phyloP scores from a whole-genome alignment of 257 asterid genomes.

The Nicotiana noctiflora region DNA sequence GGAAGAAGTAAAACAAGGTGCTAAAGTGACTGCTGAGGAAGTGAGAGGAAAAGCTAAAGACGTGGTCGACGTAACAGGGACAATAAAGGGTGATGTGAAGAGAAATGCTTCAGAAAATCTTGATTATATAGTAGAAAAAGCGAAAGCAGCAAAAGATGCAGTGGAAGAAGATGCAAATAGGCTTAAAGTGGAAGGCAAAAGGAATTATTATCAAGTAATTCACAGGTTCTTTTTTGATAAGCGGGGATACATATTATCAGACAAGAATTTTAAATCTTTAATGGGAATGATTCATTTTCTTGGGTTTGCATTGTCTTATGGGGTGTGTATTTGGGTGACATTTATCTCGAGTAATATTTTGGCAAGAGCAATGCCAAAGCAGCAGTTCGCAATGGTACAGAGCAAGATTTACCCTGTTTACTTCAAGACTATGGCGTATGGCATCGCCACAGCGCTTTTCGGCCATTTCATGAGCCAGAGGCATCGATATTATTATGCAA shows the following conservation, averaged over 20 bases:
- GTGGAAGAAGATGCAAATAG: slow-evolving; percentile 10
- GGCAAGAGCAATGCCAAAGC: slow-evolving; percentile 55
- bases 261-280: slow-evolving; percentile 14
- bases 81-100: slow-evolving; percentile 4
- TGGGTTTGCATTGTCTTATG: slow-evolving; percentile 57
- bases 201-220: slow-evolving; percentile 26
- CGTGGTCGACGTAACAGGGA: slow-evolving; percentile 4
- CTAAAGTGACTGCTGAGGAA: slow-evolving; percentile 1
- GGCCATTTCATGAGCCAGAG: slow-evolving; percentile 44
- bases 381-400: slow-evolving; percentile 65
- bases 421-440: slow-evolving; percentile 54
- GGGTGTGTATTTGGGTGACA: slow-evolving; percentile 66
- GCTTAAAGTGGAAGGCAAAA: slow-evolving; percentile 27
- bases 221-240: slow-evolving; percentile 15
- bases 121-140: slow-evolving; percentile 11
- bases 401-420: slow-evolving; percentile 70
- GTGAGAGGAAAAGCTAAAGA: neutral
- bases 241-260: slow-evolving; percentile 17
- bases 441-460: slow-evolving; percentile 42
- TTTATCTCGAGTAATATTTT: slow-evolving; percentile 58
- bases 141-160: slow-evolving; percentile 13
- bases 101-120: neutral
- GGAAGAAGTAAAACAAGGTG: slow-evolving; percentile 10
- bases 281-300: slow-evolving; percentile 36
- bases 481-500: neutral